Base-by-base conservation (phyloP, 2,329 filamentous ascomycete species). In the Aspergillus cejpii region DNA sequence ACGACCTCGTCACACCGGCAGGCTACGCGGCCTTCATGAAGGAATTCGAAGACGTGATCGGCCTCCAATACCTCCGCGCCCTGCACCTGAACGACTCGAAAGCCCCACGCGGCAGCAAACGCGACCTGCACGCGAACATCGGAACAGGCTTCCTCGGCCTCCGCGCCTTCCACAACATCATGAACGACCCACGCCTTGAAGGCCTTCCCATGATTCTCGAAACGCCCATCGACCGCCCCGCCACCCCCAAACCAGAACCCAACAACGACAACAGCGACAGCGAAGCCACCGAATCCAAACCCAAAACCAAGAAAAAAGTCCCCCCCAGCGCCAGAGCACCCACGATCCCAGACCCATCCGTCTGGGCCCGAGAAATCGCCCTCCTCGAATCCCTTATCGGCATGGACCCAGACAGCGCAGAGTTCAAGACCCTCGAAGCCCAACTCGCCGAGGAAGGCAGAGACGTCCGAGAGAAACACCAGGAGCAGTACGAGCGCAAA, bases 51-150 rank as follows among this genome's bases (percentile, higher is more conserved):
- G 63, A 79, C 7, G 72, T 84, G 5, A 84, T 98, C 7, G 92
- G 92, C 1, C 66, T 84, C 23, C 69, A 79, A 42, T 95, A 94
- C 57, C 78, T 98, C 6, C 82, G 81, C 49, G 92, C 92, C 0
- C 74, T 97, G 44, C 92, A 98, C 65, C 57, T 98, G 33, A 98
- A 98, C 65, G 92, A 98, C 68, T 94, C 86, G 70, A 98, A 97
- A 69, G 88, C 90, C 0, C 91, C 92, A 0, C 74, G 94, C 23
- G 75, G 69, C 33, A 92, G 87, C 27, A 80, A 88, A 53, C 81
- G 90, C 31, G 92, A 98, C 63, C 71, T 97, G 2, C 92, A 98
- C 67, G 89, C 91, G 53, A 97, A 96, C 63, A 97, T 98, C 51
- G 92, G 92, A 20, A 94, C 89, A 0, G 92, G 92, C 1, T 98